Conservation (phyloP, 139 green algal genomes). For the Chlamydomonas incerta region DNA sequence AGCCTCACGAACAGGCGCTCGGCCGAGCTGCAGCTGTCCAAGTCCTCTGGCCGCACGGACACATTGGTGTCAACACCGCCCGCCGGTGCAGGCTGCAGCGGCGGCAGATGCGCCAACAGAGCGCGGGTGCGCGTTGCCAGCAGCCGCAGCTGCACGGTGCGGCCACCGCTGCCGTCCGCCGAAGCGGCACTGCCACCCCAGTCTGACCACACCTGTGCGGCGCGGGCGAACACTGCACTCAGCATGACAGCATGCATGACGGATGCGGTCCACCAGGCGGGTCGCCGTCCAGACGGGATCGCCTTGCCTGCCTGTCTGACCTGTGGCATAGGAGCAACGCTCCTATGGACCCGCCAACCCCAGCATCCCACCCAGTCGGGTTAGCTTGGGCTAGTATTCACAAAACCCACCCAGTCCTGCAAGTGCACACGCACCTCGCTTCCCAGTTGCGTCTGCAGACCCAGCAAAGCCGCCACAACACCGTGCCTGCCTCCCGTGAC, state of each 20-base stretch:
- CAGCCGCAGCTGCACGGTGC: background rate
- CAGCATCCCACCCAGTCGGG: background rate
- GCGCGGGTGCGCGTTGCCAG: background rate
- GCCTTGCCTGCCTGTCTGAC: no score
- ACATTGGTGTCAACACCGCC: no score
- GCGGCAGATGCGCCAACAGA: background rate
- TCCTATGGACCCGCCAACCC: no score
- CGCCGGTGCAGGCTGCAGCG: background rate
- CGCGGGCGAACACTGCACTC: background rate
- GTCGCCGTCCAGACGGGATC: background rate
- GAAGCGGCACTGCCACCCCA: background rate
- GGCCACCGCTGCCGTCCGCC: no score
- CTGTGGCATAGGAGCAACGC: no score
- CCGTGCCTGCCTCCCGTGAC: background rate
- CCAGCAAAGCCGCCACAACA: background rate
- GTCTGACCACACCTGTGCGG: conserved; percentile 5
- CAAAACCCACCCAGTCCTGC: background rate
- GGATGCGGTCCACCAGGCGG: background rate
- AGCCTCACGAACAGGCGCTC: background rate
- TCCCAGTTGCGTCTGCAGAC: conserved; percentile 18
- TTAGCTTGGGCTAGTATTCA: no score
- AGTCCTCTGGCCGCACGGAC: background rate
- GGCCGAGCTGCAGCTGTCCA: background rate
- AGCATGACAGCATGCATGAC: background rate
- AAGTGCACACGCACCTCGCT: background rate